These are phyloP conservation scores for Aspergillus ibericus DNA, from an alignment of 2,329 filamentous ascomycete genomes.

Conservation along the genomic window DNA sequence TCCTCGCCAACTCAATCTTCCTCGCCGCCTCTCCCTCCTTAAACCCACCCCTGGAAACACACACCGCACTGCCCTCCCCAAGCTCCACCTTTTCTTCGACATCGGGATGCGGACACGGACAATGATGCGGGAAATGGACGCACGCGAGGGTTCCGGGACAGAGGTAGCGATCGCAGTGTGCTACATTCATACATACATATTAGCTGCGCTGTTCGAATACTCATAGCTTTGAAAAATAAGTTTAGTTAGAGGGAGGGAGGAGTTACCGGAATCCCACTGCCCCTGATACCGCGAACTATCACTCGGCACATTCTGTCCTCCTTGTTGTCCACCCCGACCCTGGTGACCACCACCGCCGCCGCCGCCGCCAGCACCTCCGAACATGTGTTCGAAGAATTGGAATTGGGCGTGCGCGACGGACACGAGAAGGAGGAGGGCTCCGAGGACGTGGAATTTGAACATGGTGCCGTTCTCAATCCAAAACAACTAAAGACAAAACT, in stretches of 20 bases:
- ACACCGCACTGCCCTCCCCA: slow-evolving; percentile 50
- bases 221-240: too few species aligned
- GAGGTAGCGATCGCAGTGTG: slow-evolving; percentile 89
- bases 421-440: slow-evolving; percentile 59
- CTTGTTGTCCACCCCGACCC: slow-evolving; percentile 52
- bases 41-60: slow-evolving; percentile 51
- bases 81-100: slow-evolving; percentile 74
- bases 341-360: slow-evolving; percentile 48
- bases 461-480: background rate
- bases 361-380: slow-evolving; percentile 55
- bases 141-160: slow-evolving; percentile 93
- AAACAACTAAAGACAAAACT: background rate
- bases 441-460: slow-evolving; percentile 22
- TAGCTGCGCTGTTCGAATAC: too few species aligned
- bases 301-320: slow-evolving; percentile 74
- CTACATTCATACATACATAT: slow-evolving; percentile 44
- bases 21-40: slow-evolving; percentile 48
- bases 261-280: slow-evolving; percentile 66
- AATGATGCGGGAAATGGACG: slow-evolving; percentile 95
- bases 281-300: slow-evolving; percentile 78
- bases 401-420: slow-evolving; percentile 73
- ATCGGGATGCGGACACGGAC: slow-evolving; percentile 79
- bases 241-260: background rate
- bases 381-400: slow-evolving; percentile 98
- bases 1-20: slow-evolving; percentile 52